Evolutionary conservation across 2,329 filamentous ascomycete genomes (phyloP).

Genomic region (Aspergillus spinulosporus): DNA sequence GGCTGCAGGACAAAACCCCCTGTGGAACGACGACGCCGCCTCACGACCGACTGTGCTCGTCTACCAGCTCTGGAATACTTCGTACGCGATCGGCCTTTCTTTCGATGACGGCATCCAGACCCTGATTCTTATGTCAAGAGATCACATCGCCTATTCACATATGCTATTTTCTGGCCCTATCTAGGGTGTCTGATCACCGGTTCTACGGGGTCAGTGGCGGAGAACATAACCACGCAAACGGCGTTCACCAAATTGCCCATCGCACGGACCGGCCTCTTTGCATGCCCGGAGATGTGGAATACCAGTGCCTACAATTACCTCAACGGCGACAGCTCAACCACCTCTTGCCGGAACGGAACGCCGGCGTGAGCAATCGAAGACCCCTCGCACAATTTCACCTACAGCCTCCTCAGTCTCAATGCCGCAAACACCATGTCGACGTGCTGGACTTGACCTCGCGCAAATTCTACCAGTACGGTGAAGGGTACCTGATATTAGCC

Average conservation of each 20-base stretch:
- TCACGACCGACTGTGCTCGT: constrained; percentile 14
- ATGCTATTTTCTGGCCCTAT: background rate
- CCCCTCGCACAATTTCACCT: constrained; percentile 18
- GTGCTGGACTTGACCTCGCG: background rate
- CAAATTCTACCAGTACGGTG: background rate
- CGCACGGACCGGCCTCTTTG: background rate
- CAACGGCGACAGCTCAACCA: background rate
- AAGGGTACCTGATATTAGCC: background rate
- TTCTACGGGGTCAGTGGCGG: background rate
- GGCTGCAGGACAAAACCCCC: constrained; percentile 10
- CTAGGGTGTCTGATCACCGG: background rate
- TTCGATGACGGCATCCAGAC: constrained; percentile 10
- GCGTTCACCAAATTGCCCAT: constrained; percentile 1
- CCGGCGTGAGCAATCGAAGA: constrained; percentile 15
- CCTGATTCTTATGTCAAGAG: constrained; percentile 9
- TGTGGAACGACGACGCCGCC: constrained; percentile 1
- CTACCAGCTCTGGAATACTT: constrained; percentile 20
- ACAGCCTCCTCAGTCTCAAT: constrained; percentile 17
- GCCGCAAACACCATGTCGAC: constrained; percentile 6
- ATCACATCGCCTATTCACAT: constrained; percentile 2
- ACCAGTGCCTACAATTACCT: background rate
- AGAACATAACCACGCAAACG: constrained; percentile 2
- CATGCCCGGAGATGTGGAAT: constrained; percentile 9
- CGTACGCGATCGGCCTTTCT: constrained; percentile 10
- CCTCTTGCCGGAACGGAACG: constrained; percentile 13